phyloP scores from a whole-genome alignment of 2,329 filamentous ascomycete genomes.

The Elsinoe batatas region DNA sequence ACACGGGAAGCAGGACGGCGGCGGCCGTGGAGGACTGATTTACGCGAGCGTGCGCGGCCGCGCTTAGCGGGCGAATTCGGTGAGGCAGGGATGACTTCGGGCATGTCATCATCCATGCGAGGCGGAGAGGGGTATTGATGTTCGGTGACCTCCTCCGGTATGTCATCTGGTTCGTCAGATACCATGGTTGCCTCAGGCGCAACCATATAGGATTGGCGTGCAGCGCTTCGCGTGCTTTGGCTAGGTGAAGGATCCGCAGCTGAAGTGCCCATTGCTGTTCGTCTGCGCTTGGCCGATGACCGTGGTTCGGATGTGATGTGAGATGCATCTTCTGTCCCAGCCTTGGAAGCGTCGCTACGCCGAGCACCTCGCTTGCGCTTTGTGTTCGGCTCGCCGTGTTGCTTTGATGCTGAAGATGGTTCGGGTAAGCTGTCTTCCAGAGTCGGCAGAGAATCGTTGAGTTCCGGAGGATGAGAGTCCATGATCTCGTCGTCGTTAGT shows the following conservation, averaged over 20 bases:
- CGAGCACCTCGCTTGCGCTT: slow-evolving; percentile 11
- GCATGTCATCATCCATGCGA: not conserved
- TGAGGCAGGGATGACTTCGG: not conserved
- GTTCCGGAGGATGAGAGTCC: not conserved
- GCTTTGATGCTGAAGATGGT: slow-evolving; percentile 1
- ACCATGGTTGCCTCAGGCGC: not conserved
- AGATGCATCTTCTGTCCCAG: not conserved
- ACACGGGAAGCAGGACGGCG: not conserved
- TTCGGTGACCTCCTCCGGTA: not conserved
- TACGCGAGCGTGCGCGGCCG: not conserved
- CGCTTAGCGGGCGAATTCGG: not conserved
- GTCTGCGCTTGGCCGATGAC: slow-evolving; percentile 7
- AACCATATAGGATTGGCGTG: not conserved
- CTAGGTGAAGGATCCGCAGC: slow-evolving; percentile 3
- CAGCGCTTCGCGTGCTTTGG: not conserved
- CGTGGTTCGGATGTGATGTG: not conserved
- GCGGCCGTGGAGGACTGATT: not conserved
- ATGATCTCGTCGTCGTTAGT: not conserved
- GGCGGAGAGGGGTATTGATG: slow-evolving; percentile 11
- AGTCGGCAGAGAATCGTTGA: slow-evolving; percentile 12
- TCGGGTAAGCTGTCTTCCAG: slow-evolving; percentile 7
- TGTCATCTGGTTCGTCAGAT: slow-evolving; percentile 4
- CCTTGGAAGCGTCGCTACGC: slow-evolving; percentile 2
- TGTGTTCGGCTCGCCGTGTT: slow-evolving; percentile 9
- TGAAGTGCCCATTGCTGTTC: not conserved